phyloP scores from a whole-genome alignment of 495 filamentous ascomycete species.

The Hypoxylon perforatum region DNA sequence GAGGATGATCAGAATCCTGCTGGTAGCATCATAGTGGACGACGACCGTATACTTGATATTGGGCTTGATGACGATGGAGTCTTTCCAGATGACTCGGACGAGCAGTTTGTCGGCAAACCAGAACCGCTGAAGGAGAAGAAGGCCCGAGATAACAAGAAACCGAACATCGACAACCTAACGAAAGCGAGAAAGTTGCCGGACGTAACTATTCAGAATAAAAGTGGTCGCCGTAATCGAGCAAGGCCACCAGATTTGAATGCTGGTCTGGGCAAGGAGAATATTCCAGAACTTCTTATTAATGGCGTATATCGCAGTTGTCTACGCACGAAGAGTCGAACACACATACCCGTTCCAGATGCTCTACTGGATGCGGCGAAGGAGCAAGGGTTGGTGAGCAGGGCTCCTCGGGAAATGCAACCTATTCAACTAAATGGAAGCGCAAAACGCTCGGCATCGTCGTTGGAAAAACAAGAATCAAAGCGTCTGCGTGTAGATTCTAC shows the following conservation, averaged over 20 bases:
- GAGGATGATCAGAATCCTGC: conserved; percentile 38
- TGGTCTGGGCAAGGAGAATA: conserved; percentile 6
- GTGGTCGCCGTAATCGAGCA: neutral
- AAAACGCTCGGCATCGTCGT: conserved; percentile 28
- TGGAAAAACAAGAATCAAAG: conserved; percentile 30
- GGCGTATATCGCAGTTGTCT: conserved; percentile 42
- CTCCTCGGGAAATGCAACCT: conserved; percentile 19
- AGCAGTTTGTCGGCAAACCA: conserved; percentile 51
- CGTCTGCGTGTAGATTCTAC: conserved; percentile 39
- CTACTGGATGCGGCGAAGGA: conserved; percentile 51
- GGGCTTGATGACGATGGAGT: conserved; percentile 52
- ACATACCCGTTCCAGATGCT: conserved; percentile 29
- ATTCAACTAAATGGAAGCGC: conserved; percentile 3
- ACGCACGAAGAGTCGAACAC: conserved; percentile 23
- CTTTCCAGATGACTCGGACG: conserved; percentile 65
- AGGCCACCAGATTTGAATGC: neutral
- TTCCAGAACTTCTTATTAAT: conserved; percentile 17
- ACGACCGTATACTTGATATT: conserved; percentile 54
- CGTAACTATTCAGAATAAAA: neutral
- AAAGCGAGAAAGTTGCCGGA: conserved; percentile 3
- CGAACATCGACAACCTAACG: neutral
- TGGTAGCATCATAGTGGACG: conserved; percentile 58
- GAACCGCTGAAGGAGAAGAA: conserved; percentile 18
- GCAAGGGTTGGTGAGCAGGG: conserved; percentile 43
- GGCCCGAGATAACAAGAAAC: neutral